Evolutionary conservation across 1,284 basidiomycete species (phyloP).

Genomic region (Fomitopsis schrenkii): DNA sequence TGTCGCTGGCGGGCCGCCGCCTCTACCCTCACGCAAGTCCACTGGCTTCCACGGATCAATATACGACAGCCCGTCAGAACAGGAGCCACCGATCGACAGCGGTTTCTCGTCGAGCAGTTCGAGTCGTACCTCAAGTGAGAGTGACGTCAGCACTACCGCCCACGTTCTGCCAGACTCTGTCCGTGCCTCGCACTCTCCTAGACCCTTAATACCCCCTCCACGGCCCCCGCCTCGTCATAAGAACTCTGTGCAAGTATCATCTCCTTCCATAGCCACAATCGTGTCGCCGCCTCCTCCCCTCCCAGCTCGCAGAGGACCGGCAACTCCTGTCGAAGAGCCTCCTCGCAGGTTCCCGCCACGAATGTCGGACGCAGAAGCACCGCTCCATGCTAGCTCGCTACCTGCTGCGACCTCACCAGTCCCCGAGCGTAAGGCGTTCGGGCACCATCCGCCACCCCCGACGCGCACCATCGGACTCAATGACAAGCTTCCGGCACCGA

Average conservation of each 20-base stretch:
- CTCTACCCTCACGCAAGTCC: conserved; percentile 16
- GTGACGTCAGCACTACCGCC: conserved; percentile 11
- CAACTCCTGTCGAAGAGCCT: conserved; percentile 15
- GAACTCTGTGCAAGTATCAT: conserved; percentile 6
- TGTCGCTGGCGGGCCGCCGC: conserved; percentile 9
- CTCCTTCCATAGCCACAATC: conserved; percentile 11
- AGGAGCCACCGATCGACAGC: conserved; percentile 10
- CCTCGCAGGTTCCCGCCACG: conserved; percentile 12
- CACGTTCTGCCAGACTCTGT: conserved; percentile 8
- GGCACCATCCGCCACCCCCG: conserved; percentile 59
- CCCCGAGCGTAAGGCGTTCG: conserved; percentile 44
- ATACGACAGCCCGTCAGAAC: conserved; percentile 10
- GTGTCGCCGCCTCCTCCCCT: conserved; percentile 27
- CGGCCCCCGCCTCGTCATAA: conserved; percentile 27
- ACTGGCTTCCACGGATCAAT: background rate
- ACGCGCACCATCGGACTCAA: conserved; percentile 65
- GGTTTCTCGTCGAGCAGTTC: conserved; percentile 4
- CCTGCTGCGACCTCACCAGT: conserved; percentile 10
- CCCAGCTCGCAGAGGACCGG: conserved; percentile 23
- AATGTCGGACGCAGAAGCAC: conserved; percentile 12
- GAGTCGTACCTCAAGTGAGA: conserved; percentile 16
- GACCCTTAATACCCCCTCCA: conserved; percentile 18
- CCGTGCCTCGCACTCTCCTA: conserved; percentile 14
- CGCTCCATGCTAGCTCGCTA: conserved; percentile 2
- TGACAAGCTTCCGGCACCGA: conserved; percentile 60